A percentile compares a stretch with the other conserved stretches of the same genome.
Conservation (phyloP, 768 basidiomycete genomes). For the Boletus reticulatus region DNA sequence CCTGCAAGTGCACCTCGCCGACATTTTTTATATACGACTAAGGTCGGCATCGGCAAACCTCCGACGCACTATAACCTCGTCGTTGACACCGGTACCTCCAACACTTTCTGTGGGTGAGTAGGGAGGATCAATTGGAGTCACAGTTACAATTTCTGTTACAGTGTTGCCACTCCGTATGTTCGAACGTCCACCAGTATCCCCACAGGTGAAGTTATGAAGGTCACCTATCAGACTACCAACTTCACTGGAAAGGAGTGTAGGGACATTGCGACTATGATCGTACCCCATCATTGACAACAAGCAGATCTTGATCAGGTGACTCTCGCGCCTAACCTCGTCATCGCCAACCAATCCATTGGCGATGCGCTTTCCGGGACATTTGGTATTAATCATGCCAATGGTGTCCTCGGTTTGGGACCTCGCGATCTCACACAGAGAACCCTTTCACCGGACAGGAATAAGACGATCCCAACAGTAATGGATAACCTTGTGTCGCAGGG, state of each 20-base stretch:
- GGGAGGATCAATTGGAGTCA: background rate
- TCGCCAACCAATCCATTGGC: background rate
- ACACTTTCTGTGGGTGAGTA: background rate
- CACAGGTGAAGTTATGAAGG: background rate
- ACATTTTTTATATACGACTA: background rate
- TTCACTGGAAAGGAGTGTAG: background rate
- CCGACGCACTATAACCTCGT: background rate
- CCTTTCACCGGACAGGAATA: background rate
- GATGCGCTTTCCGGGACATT: background rate
- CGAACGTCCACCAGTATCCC: background rate
- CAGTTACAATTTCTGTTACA: background rate
- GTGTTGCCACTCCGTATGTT: background rate
- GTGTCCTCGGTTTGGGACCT: background rate
- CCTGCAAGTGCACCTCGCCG: background rate
- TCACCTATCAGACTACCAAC: background rate
- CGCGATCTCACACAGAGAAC: background rate
- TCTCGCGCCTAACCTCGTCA: background rate
- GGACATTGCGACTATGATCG: background rate
- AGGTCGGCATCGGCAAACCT: background rate
- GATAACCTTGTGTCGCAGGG: constrained; percentile 23
- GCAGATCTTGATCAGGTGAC: background rate
- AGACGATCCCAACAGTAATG: constrained; percentile 24
- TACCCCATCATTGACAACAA: background rate
- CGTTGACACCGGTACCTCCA: background rate
- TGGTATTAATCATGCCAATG: background rate